A percentile compares a stretch with the other conserved stretches of the same genome.
These are phyloP conservation scores for Serpula lacrymans DNA, from an alignment of 768 basidiomycete species.

Conservation along the genomic window DNA sequence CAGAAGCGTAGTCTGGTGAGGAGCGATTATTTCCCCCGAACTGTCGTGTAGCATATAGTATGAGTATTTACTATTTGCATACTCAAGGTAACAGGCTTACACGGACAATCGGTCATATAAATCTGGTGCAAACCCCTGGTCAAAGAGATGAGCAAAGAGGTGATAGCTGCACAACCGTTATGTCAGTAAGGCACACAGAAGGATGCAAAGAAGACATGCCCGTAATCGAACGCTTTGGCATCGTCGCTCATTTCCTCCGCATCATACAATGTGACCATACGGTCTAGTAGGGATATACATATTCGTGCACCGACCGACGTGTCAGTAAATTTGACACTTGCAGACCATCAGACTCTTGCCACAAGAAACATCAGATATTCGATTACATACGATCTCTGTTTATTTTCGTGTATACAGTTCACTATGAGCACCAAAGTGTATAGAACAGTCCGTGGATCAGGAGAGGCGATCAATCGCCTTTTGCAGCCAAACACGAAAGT, in stretches of 20 bases:
- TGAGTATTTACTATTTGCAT: slow-evolving; percentile 6
- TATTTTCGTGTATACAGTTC: slow-evolving; percentile 64
- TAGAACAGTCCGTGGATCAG: slow-evolving; percentile 57
- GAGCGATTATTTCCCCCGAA: slow-evolving; percentile 68
- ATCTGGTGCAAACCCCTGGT: slow-evolving; percentile 52
- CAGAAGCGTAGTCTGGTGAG: slow-evolving; percentile 83
- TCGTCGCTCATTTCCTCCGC: slow-evolving; percentile 61
- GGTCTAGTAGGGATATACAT: slow-evolving; percentile 66
- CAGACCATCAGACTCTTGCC: slow-evolving; percentile 7
- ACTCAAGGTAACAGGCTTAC: slow-evolving; percentile 37
- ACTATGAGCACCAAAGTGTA: slow-evolving; percentile 67
- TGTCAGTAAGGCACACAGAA: slow-evolving; percentile 9
- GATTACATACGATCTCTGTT: slow-evolving; percentile 49
- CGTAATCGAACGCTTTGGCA: slow-evolving; percentile 71
- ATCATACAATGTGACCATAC: slow-evolving; percentile 68
- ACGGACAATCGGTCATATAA: slow-evolving; percentile 60
- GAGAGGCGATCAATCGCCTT: slow-evolving; percentile 61
- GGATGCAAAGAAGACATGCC: slow-evolving; percentile 39
- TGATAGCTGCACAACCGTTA: slow-evolving; percentile 46
- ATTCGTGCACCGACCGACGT: slow-evolving; percentile 59
- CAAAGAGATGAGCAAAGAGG: slow-evolving; percentile 61
- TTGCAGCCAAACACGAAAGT: slow-evolving; percentile 14
- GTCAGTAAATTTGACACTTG: slow-evolving; percentile 52
- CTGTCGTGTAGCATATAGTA: slow-evolving; percentile 35
- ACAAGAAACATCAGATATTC: slow-evolving; percentile 1